A percentile compares a stretch with the other conserved stretches of the same genome.
Evolutionary conservation across 2,329 filamentous ascomycete species (phyloP).

Genomic region (Colletotrichum brevisporum): DNA sequence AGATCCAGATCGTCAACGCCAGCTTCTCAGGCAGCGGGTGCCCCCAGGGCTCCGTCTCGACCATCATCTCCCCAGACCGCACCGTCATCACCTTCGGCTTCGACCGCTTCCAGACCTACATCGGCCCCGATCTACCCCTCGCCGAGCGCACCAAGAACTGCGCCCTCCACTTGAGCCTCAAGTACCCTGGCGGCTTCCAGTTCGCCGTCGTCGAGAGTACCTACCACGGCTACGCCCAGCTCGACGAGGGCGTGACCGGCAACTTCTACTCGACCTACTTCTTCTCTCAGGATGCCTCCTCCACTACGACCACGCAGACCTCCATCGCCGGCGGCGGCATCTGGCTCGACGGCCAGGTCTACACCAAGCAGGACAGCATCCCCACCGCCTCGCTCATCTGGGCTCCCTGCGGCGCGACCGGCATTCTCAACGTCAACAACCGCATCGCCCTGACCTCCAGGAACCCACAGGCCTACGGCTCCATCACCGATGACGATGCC

Average conservation of each 20-base stretch:
- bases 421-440: conserved; percentile 60
- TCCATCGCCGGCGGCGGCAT: conserved; percentile 58
- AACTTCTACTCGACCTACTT: conserved; percentile 63
- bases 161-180: conserved; percentile 61
- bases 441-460: conserved; percentile 52
- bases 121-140: conserved; percentile 55
- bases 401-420: conserved; percentile 60
- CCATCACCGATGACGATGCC: conserved; percentile 56
- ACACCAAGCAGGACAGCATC: conserved; percentile 61
- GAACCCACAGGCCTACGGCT: conserved; percentile 50
- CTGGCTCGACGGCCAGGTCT: conserved; percentile 60
- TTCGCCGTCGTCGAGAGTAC: conserved; percentile 61
- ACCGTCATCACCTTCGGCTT: conserved; percentile 64
- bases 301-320: conserved; percentile 60
- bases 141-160: conserved; percentile 61
- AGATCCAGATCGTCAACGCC: conserved; percentile 58
- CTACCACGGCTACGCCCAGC: conserved; percentile 64
- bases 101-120: conserved; percentile 62
- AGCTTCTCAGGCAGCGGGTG: conserved; percentile 61
- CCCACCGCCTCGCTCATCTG: conserved; percentile 61
- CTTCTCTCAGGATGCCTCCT: conserved; percentile 60
- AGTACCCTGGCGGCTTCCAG: conserved; percentile 63
- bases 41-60: conserved; percentile 59
- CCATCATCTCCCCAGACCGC: conserved; percentile 58
- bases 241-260: conserved; percentile 60